Conservation (phyloP, 352 stramenopile species). For the Phytophthora pseudosyringae region DNA sequence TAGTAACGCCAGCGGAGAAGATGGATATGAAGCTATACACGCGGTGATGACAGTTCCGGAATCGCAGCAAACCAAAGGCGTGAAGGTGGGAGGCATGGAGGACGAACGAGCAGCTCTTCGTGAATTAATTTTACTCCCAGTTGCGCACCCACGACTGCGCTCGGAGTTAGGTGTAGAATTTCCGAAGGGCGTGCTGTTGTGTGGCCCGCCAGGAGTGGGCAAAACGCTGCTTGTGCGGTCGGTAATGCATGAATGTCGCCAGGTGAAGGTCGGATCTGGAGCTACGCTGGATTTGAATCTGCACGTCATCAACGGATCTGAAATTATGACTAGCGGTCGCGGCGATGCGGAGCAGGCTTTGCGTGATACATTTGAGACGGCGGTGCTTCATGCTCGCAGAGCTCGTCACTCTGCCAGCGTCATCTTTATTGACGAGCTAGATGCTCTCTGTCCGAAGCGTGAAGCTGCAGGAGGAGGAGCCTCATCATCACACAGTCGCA, state of each 20-base stretch:
- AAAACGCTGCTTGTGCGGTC: conserved; percentile 86
- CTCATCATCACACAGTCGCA: conserved; percentile 60
- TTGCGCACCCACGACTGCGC: conserved; percentile 41
- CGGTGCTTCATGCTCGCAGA: conserved; percentile 37
- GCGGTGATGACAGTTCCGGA: neutral
- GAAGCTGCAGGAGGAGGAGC: conserved; percentile 51
- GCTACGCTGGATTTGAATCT: conserved; percentile 50
- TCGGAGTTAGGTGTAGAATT: conserved; percentile 63
- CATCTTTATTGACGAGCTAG: conserved; percentile 97
- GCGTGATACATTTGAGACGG: conserved; percentile 61
- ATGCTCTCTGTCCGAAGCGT: conserved; percentile 95
- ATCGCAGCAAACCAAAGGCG: conserved; percentile 9
- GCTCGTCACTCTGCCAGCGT: conserved; percentile 50
- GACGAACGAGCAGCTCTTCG: conserved; percentile 61
- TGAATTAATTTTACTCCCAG: conserved; percentile 76
- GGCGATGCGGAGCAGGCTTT: conserved; percentile 76
- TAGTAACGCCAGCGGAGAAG: neutral
- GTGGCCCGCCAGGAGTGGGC: conserved; percentile 77
- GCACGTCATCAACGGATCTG: conserved; percentile 79
- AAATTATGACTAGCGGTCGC: conserved; percentile 79
- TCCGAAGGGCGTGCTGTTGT: conserved; percentile 75
- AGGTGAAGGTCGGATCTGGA: conserved; percentile 33
- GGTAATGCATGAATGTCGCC: conserved; percentile 62
- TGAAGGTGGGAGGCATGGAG: conserved; percentile 71
- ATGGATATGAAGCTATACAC: neutral